Conservation (phyloP, 768 basidiomycete genomes). For the Suillus subaureus region DNA sequence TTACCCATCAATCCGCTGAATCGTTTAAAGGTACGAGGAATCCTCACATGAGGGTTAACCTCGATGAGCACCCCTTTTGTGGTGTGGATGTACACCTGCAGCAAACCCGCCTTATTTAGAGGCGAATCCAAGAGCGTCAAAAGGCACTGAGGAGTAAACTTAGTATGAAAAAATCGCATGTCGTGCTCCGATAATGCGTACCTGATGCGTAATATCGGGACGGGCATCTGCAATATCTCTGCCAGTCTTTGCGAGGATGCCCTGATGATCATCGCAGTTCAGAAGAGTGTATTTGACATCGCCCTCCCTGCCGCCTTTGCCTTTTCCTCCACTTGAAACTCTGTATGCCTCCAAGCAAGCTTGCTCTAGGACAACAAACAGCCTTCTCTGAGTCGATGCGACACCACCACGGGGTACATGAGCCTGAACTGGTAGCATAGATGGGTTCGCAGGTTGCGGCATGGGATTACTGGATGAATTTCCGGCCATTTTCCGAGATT, state of each 20-base stretch:
- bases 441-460: conserved; percentile 62
- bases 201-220: conserved; percentile 99
- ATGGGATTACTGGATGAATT: conserved; percentile 46
- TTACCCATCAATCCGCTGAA: conserved; percentile 98
- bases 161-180: conserved; percentile 8
- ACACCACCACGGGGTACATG: conserved; percentile 63
- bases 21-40: conserved; percentile 97
- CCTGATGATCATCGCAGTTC: conserved; percentile 99
- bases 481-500: conserved; percentile 53
- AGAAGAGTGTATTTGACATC: conserved; percentile 96
- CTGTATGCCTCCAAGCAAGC: conserved; percentile 97
- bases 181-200: conserved; percentile 35
- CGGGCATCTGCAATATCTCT: conserved; percentile 99
- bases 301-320: conserved; percentile 54
- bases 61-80: conserved; percentile 96
- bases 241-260: conserved; percentile 95
- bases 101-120: conserved; percentile 92
- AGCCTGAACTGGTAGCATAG: conserved; percentile 83
- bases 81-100: conserved; percentile 98
- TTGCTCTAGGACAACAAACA: conserved; percentile 91
- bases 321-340: conserved; percentile 61
- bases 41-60: conserved; percentile 96
- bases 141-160: conserved; percentile 68
- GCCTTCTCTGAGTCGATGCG: conserved; percentile 58
- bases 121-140: conserved; percentile 96